Evolutionary conservation across 164 flowering plant genomes (phyloP), one percentile per base, ranked within the genome.

Genomic region (Stephania yunnanensis): DNA sequence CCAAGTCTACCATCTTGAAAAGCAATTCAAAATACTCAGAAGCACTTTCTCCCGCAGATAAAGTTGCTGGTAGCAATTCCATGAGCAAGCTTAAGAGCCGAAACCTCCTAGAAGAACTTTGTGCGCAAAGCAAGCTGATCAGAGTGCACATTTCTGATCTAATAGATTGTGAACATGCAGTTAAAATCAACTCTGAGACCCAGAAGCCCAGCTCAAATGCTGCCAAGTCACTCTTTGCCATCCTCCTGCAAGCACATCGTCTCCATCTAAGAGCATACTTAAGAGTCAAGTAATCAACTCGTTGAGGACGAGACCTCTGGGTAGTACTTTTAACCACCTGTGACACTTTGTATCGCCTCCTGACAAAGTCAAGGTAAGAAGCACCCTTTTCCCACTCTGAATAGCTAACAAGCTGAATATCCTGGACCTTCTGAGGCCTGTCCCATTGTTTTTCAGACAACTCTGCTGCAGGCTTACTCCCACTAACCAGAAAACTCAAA

Each of bases 301-400:
- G 87, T 74, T 90, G 97, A 61, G 93, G 64, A 45, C 97, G 88
- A 74, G 97, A 86, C 82, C 86, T 92, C 76, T 87, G 93, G 15
- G 82, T 79, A 42, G 82, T 46, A 70, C 83, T 81, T 84, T 85
- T 92, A 68, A 86, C 86, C 13, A 89, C 85, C 84, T 87, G 94
- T 53, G 97, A 90, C 31, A 89, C 92, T 80, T 90, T 92, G 78
- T 91, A 96, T 74, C 93, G 98, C 86, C 99, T 89, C 82, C 99
- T 85, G 55, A 96, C 98, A 88, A 96, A 96, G 81, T 96, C 99
- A 81, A 96, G 88, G 89, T 96, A 96, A 1, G 99, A 88, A 48
- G 98, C 97, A 53, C 99, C 99, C 71, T 84, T 92, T 73, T 94
- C 99, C 99, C 99, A 96, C 69, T 96, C 99, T 10, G 95, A 84